Percentiles rank a stretch among this genome's conserved stretches.
Conservation (phyloP, 106 monocot species). For the Chionographis japonica region DNA sequence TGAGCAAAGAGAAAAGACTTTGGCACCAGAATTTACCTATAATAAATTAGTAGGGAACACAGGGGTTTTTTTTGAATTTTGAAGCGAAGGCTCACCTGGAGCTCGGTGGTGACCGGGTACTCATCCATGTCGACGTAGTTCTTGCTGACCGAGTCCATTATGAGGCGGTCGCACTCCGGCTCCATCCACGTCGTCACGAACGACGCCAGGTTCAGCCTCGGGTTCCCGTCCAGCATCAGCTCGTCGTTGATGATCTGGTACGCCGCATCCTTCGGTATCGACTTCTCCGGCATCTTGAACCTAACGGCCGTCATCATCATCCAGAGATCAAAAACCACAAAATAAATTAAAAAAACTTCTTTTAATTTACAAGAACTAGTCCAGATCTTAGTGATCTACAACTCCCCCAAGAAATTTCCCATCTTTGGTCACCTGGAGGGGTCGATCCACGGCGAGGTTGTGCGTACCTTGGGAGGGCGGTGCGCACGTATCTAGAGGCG, state of each 20-base stretch:
- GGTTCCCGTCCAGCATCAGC: slow-evolving; percentile 70
- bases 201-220: slow-evolving; percentile 62
- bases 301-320: neutral
- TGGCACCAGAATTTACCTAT: too few species aligned
- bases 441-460: too few species aligned
- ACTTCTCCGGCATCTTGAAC: slow-evolving; percentile 47
- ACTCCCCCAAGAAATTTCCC: too few species aligned
- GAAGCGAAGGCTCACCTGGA: slow-evolving; percentile 29
- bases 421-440: neutral
- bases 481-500: slow-evolving; percentile 58
- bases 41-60: too few species aligned
- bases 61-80: too few species aligned
- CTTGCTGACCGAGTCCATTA: slow-evolving; percentile 52
- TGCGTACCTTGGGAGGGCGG: slow-evolving; percentile 51
- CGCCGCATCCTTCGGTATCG: slow-evolving; percentile 51
- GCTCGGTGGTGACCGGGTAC: slow-evolving; percentile 73
- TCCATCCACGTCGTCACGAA: slow-evolving; percentile 81
- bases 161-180: slow-evolving; percentile 56
- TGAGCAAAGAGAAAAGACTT: too few species aligned
- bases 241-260: slow-evolving; percentile 66
- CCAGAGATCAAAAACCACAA: neutral
- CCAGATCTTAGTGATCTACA: too few species aligned
- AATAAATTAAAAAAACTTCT: neutral
- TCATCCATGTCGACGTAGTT: slow-evolving; percentile 82
- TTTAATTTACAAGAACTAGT: too few species aligned